Base-by-base conservation (phyloP, 176 grass and related monocot genomes). In the Oropetium thomaeum region DNA sequence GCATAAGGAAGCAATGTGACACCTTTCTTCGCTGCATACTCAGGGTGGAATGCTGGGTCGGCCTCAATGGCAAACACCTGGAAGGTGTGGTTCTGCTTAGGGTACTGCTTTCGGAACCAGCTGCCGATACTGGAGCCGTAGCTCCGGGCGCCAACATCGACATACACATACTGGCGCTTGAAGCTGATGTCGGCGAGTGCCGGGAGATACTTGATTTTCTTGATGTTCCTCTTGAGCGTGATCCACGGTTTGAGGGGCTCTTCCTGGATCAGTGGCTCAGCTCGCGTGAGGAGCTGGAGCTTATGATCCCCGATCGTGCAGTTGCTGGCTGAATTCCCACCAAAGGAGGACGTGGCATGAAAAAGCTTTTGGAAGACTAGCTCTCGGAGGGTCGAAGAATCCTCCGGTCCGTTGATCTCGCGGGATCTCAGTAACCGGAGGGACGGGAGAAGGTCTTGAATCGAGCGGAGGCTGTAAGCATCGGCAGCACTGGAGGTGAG, bases 31-130 rank as follows among this genome's bases (percentile, higher is more conserved):
- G 61, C 26, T 33, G 85, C 80, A 10, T 94, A 94, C 65, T 94
- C 85, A 4, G 71, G 27, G 30, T 90, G 88, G 82, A 94, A 94
- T n/a, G 85, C 75, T 7, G 64, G 68, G 66, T 94, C 91, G 4
- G 91, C 91, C 75, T 94, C 91, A 1, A 94, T 73, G 73, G 91
- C 91, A 61, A 86, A 94, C n/a, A 94, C 81, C 43, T 88, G 58
- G 65, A 94, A 94, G 53, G 79, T 90, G 75, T 90, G 85, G 67
- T 94, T 94, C 76, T 94, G 91, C 80, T 94, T 94, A 0, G 91
- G 91, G 64, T 94, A 94, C 32, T 83, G 91, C 69, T 94, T 94
- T 22, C 80, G 84, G 82, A 94, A 94, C 88, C 91, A 90, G 74
- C 87, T 73, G 43, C 85, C 91, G 30, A 94, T 90, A 70, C 88